These are phyloP conservation scores for Pseudognaphalium luteoalbum DNA, from an alignment of 129 eudicot species.

Conservation along the genomic window DNA sequence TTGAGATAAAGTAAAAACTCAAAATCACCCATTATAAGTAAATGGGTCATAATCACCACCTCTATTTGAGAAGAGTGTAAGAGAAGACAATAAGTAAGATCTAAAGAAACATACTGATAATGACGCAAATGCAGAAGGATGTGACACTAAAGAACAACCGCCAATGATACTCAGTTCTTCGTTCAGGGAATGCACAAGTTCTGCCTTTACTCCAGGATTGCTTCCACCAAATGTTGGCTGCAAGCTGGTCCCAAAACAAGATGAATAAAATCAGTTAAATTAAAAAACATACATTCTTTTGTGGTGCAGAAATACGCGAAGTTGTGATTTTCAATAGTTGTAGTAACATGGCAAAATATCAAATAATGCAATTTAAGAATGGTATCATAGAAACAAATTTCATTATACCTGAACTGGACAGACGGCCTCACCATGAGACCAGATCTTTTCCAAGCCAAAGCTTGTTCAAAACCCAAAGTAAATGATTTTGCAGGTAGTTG, in stretches of 20 bases:
- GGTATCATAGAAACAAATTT: neutral
- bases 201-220: slow-evolving; percentile 70
- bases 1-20: neutral
- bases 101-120: slow-evolving; percentile 50
- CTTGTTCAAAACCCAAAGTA: slow-evolving; percentile 63
- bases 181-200: slow-evolving; percentile 70
- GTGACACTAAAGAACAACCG: slow-evolving; percentile 55
- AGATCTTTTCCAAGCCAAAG: slow-evolving; percentile 86
- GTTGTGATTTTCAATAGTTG: neutral
- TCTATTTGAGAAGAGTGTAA: neutral
- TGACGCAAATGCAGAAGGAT: slow-evolving; percentile 81
- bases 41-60: neutral
- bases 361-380: neutral
- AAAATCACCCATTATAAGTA: neutral
- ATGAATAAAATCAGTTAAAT: neutral
- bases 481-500: slow-evolving; percentile 86
- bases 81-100: neutral
- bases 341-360: neutral
- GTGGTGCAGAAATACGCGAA: neutral
- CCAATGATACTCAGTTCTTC: slow-evolving; percentile 70
- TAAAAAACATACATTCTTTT: neutral
- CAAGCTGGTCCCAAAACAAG: slow-evolving; percentile 38
- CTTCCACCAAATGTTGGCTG: slow-evolving; percentile 80
- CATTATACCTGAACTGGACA: slow-evolving; percentile 60
- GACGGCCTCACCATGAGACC: slow-evolving; percentile 87